These are phyloP conservation scores for Paulownia fortunei DNA, from an alignment of 257 asterid genomes.

Conservation along the genomic window DNA sequence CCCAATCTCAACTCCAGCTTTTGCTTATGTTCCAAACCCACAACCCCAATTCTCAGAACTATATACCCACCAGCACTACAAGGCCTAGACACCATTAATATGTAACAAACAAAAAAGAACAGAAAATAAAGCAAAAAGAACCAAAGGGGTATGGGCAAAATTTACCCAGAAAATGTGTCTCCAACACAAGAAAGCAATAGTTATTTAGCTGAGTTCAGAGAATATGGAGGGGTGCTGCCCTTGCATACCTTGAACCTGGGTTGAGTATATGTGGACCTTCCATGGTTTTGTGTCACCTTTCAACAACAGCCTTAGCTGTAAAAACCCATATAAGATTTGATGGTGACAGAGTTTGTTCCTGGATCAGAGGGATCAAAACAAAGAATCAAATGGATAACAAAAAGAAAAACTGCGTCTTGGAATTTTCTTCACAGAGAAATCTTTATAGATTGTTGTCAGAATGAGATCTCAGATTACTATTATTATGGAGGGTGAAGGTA, in stretches of 20 bases:
- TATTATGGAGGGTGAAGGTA: slow-evolving; percentile 31
- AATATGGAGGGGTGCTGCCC: slow-evolving; percentile 55
- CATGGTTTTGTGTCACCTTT: slow-evolving; percentile 66
- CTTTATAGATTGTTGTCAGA: slow-evolving; percentile 70
- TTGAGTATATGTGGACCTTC: slow-evolving; percentile 74
- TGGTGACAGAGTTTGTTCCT: slow-evolving; percentile 96
- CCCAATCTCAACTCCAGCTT: slow-evolving; percentile 55
- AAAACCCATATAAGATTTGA: slow-evolving; percentile 77
- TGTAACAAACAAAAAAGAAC: slow-evolving; percentile 32
- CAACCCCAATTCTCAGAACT: slow-evolving; percentile 52
- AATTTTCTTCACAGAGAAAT: slow-evolving; percentile 52
- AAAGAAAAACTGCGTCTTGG: slow-evolving; percentile 44
- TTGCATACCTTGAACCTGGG: slow-evolving; percentile 92
- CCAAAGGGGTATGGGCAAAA: slow-evolving; percentile 80
- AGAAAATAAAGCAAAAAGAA: slow-evolving; percentile 37
- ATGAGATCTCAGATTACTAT: slow-evolving; percentile 73
- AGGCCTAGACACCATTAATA: slow-evolving; percentile 81
- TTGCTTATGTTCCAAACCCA: slow-evolving; percentile 52
- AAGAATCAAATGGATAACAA: slow-evolving; percentile 60
- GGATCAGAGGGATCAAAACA: slow-evolving; percentile 59
- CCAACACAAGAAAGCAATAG: slow-evolving; percentile 50
- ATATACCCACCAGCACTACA: slow-evolving; percentile 72
- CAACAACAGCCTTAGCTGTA: slow-evolving; percentile 86
- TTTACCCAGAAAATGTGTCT: slow-evolving; percentile 45
- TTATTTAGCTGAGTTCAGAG: slow-evolving; percentile 65